phyloP scores from a whole-genome alignment of 1,284 basidiomycete species.

The Irpex sp. region DNA sequence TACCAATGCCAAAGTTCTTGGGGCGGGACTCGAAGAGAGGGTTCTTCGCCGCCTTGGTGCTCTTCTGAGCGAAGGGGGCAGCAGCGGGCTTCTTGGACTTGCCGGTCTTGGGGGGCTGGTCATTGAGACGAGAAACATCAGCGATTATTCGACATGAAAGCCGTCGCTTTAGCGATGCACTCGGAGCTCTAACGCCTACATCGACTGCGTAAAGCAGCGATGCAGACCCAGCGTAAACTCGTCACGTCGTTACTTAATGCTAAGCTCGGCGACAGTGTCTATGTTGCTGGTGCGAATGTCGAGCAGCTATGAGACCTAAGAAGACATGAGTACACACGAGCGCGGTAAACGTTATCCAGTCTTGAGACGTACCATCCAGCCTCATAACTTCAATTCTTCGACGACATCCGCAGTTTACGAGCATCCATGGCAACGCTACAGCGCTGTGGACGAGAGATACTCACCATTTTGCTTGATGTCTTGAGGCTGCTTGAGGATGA shows the following conservation, averaged over 20 bases:
- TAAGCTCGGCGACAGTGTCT: constrained; percentile 26
- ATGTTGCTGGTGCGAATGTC: constrained; percentile 24
- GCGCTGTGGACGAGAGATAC: constrained; percentile 19
- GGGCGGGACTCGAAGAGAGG: constrained; percentile 91
- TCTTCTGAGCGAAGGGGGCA: constrained; percentile 71
- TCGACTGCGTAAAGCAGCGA: constrained; percentile 18
- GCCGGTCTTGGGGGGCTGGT: constrained; percentile 79
- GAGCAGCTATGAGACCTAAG: constrained; percentile 7
- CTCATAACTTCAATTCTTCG: constrained; percentile 10
- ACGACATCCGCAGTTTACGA: constrained; percentile 27
- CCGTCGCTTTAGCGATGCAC: constrained; percentile 37
- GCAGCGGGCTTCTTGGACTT: constrained; percentile 70
- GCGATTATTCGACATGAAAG: constrained; percentile 37
- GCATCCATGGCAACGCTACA: constrained; percentile 32
- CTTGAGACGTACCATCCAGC: constrained; percentile 55
- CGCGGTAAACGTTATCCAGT: constrained; percentile 35
- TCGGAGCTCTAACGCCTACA: constrained; percentile 69
- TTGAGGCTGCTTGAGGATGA: constrained; percentile 33
- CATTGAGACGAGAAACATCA: constrained; percentile 80
- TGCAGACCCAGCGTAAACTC: constrained; percentile 45
- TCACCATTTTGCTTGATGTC: constrained; percentile 43
- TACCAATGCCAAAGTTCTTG: constrained; percentile 96
- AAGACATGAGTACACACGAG: constrained; percentile 9
- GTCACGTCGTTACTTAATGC: constrained; percentile 25
- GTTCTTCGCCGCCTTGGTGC: constrained; percentile 83